Evolutionary conservation across 2,329 filamentous ascomycete species (phyloP).

Genomic region (Sarocladiaceae sp.): DNA sequence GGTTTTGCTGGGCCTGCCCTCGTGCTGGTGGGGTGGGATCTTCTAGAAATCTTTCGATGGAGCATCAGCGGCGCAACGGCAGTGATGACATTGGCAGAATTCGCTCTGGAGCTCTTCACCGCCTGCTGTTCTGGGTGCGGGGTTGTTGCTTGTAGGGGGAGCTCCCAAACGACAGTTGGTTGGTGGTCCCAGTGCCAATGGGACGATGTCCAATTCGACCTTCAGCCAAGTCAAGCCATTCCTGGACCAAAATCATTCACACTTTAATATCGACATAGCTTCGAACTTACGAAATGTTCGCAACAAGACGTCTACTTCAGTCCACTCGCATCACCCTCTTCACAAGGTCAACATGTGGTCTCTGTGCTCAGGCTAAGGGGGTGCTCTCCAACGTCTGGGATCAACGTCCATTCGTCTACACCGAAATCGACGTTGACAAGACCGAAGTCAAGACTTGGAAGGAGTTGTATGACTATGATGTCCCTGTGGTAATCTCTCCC

Average conservation of each 20-base stretch:
- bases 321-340: constrained; percentile 69
- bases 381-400: constrained; percentile 68
- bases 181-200: background rate
- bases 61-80: constrained; percentile 11
- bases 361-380: constrained; percentile 65
- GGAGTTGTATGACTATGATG: constrained; percentile 74
- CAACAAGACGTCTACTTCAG: constrained; percentile 45
- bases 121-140: constrained; percentile 19
- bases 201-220: background rate
- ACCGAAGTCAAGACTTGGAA: constrained; percentile 62
- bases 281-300: constrained; percentile 38
- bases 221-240: background rate
- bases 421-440: constrained; percentile 66
- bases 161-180: background rate
- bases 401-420: constrained; percentile 60
- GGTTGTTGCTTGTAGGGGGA: background rate
- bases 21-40: constrained; percentile 29
- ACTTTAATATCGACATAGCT: background rate
- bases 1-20: background rate
- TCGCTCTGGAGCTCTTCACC: constrained; percentile 21
- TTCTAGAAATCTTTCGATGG: constrained; percentile 31
- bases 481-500: constrained; percentile 61
- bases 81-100: constrained; percentile 10
- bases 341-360: constrained; percentile 65
- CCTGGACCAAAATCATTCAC: background rate